Percentiles rank a stretch among this genome's conserved stretches.
These are phyloP conservation scores for Termitomyces sp. DNA, from an alignment of 1,284 basidiomycete species.

Conservation along the genomic window DNA sequence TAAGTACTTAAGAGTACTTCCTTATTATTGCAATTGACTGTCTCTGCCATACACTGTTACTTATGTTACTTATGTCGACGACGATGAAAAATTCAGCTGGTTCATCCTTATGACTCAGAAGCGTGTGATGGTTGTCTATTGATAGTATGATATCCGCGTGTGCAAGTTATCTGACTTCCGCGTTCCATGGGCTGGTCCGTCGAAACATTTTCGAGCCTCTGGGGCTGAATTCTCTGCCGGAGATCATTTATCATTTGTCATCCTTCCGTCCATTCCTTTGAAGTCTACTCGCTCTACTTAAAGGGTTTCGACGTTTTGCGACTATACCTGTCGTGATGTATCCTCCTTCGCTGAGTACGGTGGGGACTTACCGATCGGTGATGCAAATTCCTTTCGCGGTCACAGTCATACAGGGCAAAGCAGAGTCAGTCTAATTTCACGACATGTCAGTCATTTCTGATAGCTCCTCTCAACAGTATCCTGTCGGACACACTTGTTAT, in stretches of 20 bases:
- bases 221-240: background rate
- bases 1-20: too few relatives aligned
- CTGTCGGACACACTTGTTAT: constrained; percentile 18
- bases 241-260: background rate
- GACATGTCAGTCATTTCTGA: background rate
- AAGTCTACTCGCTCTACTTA: background rate
- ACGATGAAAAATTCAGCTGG: too few relatives aligned
- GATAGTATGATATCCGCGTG: background rate
- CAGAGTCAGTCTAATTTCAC: constrained; percentile 1
- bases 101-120: too few relatives aligned
- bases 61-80: too few relatives aligned
- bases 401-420: background rate
- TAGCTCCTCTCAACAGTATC: constrained; percentile 3
- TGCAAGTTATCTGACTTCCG: too few relatives aligned
- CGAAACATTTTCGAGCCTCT: background rate
- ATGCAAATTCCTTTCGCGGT: background rate
- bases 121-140: too few relatives aligned
- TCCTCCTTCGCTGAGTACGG: constrained; percentile 13
- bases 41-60: too few relatives aligned
- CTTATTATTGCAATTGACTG: too few relatives aligned
- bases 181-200: too few relatives aligned
- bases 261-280: background rate
- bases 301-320: background rate
- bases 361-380: background rate
- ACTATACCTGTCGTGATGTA: constrained; percentile 2